Evolutionary conservation across 257 asterid genomes (phyloP).

Genomic region (Catharanthus roseus): DNA sequence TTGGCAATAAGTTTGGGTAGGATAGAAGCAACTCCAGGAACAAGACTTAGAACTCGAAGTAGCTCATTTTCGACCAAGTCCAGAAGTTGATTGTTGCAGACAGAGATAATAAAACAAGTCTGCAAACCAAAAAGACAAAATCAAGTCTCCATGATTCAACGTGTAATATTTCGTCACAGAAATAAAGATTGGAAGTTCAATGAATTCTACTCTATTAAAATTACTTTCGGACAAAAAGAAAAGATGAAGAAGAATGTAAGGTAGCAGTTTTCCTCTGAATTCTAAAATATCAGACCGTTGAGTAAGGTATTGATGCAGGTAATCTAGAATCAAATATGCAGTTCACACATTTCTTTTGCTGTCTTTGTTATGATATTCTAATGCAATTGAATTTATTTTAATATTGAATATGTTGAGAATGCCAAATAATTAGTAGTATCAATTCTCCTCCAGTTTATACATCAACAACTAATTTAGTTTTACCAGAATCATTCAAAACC

Average conservation of each 20-base stretch:
- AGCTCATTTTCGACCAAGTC: conserved; percentile 25
- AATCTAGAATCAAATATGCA: not conserved
- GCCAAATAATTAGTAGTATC: not conserved
- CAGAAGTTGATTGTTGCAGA: conserved; percentile 34
- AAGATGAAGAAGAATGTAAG: too few relatives aligned
- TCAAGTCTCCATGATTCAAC: too few relatives aligned
- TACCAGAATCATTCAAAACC: not conserved
- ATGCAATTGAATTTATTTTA: not conserved
- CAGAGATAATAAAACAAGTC: conserved; percentile 32
- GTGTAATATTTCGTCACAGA: not conserved
- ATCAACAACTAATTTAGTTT: not conserved
- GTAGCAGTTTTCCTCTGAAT: not conserved
- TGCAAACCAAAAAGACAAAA: conserved; percentile 13
- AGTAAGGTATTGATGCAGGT: not conserved
- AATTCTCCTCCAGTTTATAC: not conserved
- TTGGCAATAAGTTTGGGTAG: conserved; percentile 23
- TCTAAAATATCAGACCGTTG: not conserved
- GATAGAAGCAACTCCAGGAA: conserved; percentile 31
- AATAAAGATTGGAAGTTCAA: not conserved
- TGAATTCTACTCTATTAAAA: not conserved
- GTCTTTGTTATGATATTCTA: not conserved
- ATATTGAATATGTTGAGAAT: not conserved
- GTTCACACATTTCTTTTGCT: not conserved
- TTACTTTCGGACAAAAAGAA: not conserved
- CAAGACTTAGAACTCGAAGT: conserved; percentile 24